These are phyloP conservation scores for Puccinia coronata DNA, from an alignment of 1,284 basidiomycete genomes.

Conservation along the genomic window DNA sequence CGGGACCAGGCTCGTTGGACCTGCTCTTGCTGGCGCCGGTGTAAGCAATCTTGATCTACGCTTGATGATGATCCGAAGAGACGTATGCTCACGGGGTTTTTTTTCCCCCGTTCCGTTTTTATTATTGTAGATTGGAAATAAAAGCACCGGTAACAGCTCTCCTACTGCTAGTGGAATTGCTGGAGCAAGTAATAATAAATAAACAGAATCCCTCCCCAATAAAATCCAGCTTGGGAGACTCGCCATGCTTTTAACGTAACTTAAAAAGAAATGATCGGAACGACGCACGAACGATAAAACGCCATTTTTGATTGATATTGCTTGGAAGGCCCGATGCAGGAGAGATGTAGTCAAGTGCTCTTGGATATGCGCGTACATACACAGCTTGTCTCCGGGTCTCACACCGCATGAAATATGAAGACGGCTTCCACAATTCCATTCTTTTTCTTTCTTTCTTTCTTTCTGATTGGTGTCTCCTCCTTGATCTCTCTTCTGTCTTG, in stretches of 20 bases:
- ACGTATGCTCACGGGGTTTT: not conserved
- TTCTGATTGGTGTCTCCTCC: too few relatives aligned
- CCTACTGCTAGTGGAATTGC: not conserved
- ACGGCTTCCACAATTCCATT: not conserved
- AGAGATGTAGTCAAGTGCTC: conserved; percentile 10
- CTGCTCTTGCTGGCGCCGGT: conserved; percentile 37
- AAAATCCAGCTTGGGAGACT: not conserved
- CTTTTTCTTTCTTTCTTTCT: too few relatives aligned
- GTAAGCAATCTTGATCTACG: not conserved
- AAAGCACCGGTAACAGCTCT: conserved; percentile 1
- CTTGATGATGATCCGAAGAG: too few relatives aligned
- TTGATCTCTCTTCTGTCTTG: not conserved
- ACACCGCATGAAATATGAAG: not conserved
- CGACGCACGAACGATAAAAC: not conserved
- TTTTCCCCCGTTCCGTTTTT: not conserved
- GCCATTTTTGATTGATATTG: not conserved
- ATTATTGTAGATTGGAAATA: conserved; percentile 14
- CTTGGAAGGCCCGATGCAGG: not conserved
- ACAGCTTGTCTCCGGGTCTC: not conserved
- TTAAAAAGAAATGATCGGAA: not conserved
- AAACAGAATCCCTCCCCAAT: not conserved
- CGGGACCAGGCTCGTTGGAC: conserved; percentile 42
- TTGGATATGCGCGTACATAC: conserved; percentile 19
- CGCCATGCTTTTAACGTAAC: not conserved
- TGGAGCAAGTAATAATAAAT: conserved; percentile 4